Evolutionary conservation across 345 rosid genomes (phyloP).

Genomic region (Hibiscus trionum): DNA sequence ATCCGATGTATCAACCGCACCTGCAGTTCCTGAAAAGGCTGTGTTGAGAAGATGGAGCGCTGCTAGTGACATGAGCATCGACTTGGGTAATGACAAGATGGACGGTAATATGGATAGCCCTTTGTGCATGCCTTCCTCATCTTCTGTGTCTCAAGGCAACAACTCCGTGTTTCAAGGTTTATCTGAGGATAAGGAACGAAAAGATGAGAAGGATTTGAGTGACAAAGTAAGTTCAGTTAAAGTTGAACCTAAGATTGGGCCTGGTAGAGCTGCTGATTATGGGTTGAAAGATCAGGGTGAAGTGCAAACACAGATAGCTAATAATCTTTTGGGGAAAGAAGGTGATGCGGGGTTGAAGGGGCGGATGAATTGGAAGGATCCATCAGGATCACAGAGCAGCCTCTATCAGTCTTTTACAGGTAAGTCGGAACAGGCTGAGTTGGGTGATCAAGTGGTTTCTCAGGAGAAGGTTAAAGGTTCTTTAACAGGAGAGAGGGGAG

Average conservation of each 20-base stretch:
- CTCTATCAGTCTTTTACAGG: constrained; percentile 20
- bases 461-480: constrained; percentile 32
- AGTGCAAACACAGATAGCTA: constrained; percentile 19
- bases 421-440: constrained; percentile 22
- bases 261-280: constrained; percentile 20
- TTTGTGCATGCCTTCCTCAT: constrained; percentile 52
- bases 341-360: constrained; percentile 29
- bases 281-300: constrained; percentile 27
- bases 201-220: constrained; percentile 31
- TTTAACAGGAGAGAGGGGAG: constrained; percentile 28
- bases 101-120: constrained; percentile 53
- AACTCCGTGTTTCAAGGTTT: constrained; percentile 22
- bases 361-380: constrained; percentile 30
- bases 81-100: constrained; percentile 55
- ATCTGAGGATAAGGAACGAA: constrained; percentile 29
- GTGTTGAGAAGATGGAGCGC: constrained; percentile 97
- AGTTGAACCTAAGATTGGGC: constrained; percentile 30
- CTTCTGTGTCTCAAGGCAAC: constrained; percentile 34
- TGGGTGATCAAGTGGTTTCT: constrained; percentile 30
- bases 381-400: constrained; percentile 16
- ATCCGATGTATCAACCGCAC: constrained; percentile 57
- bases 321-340: constrained; percentile 23
- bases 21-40: constrained; percentile 55
- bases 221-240: constrained; percentile 25
- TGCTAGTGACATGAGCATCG: constrained; percentile 94